A percentile compares a stretch with the other conserved stretches of the same genome.
phyloP scores from a whole-genome alignment of 2,329 filamentous ascomycete species.

The Neodidymelliopsis sp. region DNA sequence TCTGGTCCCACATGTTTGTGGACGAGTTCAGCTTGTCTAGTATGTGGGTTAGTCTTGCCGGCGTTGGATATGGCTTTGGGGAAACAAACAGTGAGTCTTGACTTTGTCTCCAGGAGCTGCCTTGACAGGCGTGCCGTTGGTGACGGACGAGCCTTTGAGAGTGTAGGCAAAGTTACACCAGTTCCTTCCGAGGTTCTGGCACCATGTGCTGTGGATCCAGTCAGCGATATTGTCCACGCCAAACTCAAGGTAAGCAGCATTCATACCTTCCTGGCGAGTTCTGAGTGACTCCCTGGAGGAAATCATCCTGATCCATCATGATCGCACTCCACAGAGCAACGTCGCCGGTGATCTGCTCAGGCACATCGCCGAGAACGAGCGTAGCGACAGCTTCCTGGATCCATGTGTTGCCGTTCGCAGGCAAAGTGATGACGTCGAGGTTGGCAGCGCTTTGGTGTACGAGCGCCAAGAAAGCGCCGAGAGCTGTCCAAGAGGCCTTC shows the following conservation, averaged over 20 bases:
- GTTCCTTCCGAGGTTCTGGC: slow-evolving; percentile 24
- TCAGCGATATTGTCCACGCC: background rate
- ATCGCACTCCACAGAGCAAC: slow-evolving; percentile 35
- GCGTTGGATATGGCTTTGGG: background rate
- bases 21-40: slow-evolving; percentile 29
- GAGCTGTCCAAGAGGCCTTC: slow-evolving; percentile 17
- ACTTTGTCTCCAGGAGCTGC: slow-evolving; percentile 25
- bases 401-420: slow-evolving; percentile 19
- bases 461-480: slow-evolving; percentile 20
- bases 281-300: slow-evolving; percentile 35
- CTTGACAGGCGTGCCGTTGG: slow-evolving; percentile 24
- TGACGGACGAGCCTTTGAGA: slow-evolving; percentile 14
- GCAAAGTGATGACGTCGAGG: slow-evolving; percentile 31
- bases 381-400: slow-evolving; percentile 30
- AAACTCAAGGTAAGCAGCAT: background rate
- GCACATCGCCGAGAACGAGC: slow-evolving; percentile 28
- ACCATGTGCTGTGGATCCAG: slow-evolving; percentile 13
- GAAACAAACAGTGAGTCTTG: slow-evolving; percentile 28
- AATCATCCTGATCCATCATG: slow-evolving; percentile 33
- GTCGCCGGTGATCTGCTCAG: slow-evolving; percentile 28
- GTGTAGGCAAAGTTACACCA: slow-evolving; percentile 37
- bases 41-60: background rate
- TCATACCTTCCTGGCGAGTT: slow-evolving; percentile 25
- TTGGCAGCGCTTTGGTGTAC: slow-evolving; percentile 23
- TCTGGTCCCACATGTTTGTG: slow-evolving; percentile 34